Evolutionary conservation across 768 basidiomycete genomes (phyloP).

Genomic region (Wakefieldia striispora): DNA sequence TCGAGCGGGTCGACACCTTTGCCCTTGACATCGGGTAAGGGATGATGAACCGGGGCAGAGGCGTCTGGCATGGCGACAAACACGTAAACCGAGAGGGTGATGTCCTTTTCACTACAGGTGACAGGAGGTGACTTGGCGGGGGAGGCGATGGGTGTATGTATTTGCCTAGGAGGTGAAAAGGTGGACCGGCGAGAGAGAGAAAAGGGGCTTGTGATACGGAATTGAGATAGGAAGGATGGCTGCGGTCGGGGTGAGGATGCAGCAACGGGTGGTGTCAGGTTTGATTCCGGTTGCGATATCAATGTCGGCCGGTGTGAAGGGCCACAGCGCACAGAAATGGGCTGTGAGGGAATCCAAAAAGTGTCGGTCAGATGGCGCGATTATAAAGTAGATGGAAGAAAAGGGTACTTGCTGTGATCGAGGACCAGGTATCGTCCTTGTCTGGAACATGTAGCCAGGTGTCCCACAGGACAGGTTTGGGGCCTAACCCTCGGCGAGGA

Average conservation of each 20-base stretch:
- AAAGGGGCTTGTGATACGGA: constrained; percentile 7
- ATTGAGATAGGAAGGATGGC: constrained; percentile 4
- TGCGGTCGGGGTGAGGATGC: background rate
- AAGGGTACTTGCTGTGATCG: constrained; percentile 13
- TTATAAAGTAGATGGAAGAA: background rate
- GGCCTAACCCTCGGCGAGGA: constrained; percentile 1
- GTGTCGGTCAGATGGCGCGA: background rate
- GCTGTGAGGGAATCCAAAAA: constrained; percentile 9
- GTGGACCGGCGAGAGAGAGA: too few species aligned
- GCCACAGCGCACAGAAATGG: constrained; percentile 12
- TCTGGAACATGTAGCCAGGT: constrained; percentile 6
- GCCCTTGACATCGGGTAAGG: constrained; percentile 12
- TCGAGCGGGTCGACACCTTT: constrained; percentile 10
- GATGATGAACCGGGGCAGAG: constrained; percentile 1
- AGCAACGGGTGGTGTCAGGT: background rate
- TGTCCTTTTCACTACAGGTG: background rate
- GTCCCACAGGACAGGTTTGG: constrained; percentile 19
- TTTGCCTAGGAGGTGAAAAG: background rate
- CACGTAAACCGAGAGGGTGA: constrained; percentile 13
- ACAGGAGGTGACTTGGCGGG: background rate
- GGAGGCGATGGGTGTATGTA: background rate
- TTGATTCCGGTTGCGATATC: background rate
- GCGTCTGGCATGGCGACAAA: constrained; percentile 24
- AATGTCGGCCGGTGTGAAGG: background rate
- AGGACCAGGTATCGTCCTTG: constrained; percentile 5